Conservation (phyloP, 371 early-diverging fungal species). For the Lichtheimia hyalospora region DNA sequence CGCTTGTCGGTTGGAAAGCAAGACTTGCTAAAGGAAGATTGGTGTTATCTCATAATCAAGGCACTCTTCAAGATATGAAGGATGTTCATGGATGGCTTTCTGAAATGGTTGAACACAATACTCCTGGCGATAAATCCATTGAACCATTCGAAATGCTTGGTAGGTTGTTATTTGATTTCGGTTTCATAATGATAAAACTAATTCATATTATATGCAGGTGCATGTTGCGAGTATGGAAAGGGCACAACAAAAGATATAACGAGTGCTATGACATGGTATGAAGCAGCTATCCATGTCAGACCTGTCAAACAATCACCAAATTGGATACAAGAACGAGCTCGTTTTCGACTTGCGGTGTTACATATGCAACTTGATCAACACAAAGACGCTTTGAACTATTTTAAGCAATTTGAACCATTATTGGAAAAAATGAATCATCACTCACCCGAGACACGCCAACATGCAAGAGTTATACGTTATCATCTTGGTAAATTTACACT, state of each 20-base stretch:
- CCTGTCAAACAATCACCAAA: conserved; percentile 10
- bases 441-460: conserved; percentile 25
- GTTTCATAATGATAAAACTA: background rate
- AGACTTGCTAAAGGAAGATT: conserved; percentile 11
- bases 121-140: conserved; percentile 3
- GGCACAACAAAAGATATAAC: conserved; percentile 11
- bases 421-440: conserved; percentile 23
- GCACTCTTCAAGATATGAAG: background rate
- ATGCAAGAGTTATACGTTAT: conserved; percentile 29
- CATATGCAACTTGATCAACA: conserved; percentile 19
- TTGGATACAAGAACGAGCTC: conserved; percentile 31
- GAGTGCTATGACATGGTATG: conserved; percentile 19
- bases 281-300: conserved; percentile 1
- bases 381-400: conserved; percentile 12
- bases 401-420: conserved; percentile 6
- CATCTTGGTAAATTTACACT: conserved; percentile 23
- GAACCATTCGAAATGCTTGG: conserved; percentile 21
- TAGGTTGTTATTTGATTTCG: background rate
- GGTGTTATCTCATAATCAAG: conserved; percentile 8
- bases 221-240: conserved; percentile 17
- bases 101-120: conserved; percentile 16
- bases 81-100: conserved; percentile 14
- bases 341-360: conserved; percentile 21
- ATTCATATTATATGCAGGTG: conserved; percentile 6
- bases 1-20: conserved; percentile 17